Evolutionary conservation across 352 stramenopile species (phyloP), one percentile per base, ranked within the genome.

Genomic region (Phytophthora constricta): DNA sequence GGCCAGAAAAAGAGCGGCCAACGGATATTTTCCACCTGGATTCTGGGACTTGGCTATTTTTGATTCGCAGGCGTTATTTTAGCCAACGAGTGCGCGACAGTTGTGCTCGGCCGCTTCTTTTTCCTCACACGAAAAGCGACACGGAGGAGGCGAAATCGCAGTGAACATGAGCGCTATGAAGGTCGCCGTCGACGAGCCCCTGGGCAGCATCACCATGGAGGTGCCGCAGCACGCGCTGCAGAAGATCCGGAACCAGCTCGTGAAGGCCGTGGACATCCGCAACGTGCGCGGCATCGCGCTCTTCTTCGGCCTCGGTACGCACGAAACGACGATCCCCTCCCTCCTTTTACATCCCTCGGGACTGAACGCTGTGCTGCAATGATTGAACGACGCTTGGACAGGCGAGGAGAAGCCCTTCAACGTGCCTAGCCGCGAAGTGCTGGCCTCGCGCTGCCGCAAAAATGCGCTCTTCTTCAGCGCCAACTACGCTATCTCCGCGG

Each of bases 341-440:
- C 43, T 20, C 52, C 39, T 17, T 47, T 13, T 9, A 5, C 26
- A 9, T 47, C 25, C 10, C 14, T 45, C 17, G 19, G 19, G 55
- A 28, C 37, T 68, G 49, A 57, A 33, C 26, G 25, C 25, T 50
- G 10, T 56, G 20, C 23, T 65, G 42, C 22, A 10, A 59, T 50
- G 41, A n/a, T 28, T 53, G 45, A 17, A 26, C 11, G 8, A 11
- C 50, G 22, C 13, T 47, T n/a, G n/a, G 23, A 25, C 42, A 91
- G 85, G 87, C 23, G 84, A 96, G 66, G 86, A 90, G 61, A 96
- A 96, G 72, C 86, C 87, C 3, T 96, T 96, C 58, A 92, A 94
- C 58, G 63, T 96, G 13, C 87, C 87, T 23, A 76, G 61, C 37
- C 80, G 86, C 23, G 84, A 93, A 9, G 74, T 79, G n/a, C 58